Conservation (phyloP, 805 yeast species). For the Candida xyloterini region DNA sequence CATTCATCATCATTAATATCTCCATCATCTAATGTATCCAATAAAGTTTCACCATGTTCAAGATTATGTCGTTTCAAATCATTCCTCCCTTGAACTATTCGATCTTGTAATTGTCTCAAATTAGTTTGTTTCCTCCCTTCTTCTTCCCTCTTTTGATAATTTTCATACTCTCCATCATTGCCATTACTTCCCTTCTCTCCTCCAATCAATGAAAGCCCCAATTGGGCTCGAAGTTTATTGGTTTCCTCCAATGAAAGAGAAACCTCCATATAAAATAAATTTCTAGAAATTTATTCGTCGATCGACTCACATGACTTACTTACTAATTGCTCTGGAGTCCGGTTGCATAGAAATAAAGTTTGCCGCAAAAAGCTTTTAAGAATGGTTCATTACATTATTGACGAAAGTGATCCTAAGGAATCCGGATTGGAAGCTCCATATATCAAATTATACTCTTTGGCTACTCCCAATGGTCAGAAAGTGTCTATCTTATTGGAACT, state of each 20-base stretch:
- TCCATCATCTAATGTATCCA: constrained; percentile 28
- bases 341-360: too few species aligned
- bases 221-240: constrained; percentile 18
- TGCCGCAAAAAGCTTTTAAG: too few species aligned
- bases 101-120: constrained; percentile 21
- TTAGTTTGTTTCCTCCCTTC: constrained; percentile 33
- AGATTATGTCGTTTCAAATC: constrained; percentile 23
- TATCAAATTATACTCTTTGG: constrained; percentile 40
- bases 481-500: constrained; percentile 40
- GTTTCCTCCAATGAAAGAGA: constrained; percentile 24
- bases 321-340: too few species aligned
- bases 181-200: constrained; percentile 13
- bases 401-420: constrained; percentile 35
- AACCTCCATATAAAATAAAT: constrained; percentile 12
- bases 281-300: neutral
- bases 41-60: constrained; percentile 24
- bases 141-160: constrained; percentile 35
- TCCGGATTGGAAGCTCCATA: constrained; percentile 38
- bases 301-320: constrained; percentile 5
- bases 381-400: constrained; percentile 33
- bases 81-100: constrained; percentile 14
- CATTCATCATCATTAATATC: constrained; percentile 36
- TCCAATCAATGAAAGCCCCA: constrained; percentile 17
- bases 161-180: constrained; percentile 31
- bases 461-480: constrained; percentile 48